phyloP scores from a whole-genome alignment of 2,329 filamentous ascomycete genomes.

The Colletotrichum theobromicola region DNA sequence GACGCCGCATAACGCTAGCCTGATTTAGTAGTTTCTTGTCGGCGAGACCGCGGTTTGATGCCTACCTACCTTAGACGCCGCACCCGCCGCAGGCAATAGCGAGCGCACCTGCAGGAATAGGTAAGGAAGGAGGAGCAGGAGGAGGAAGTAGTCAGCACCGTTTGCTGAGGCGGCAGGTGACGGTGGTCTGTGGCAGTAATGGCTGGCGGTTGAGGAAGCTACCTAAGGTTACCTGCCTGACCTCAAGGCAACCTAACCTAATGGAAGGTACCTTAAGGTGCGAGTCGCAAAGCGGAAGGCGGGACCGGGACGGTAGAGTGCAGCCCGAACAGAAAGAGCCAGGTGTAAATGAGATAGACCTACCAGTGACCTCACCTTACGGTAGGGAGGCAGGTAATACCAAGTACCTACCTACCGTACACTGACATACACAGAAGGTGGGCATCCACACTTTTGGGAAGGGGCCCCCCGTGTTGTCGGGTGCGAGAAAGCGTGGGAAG shows the following conservation, averaged over 20 bases:
- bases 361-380: too few relatives aligned
- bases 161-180: background rate
- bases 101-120: background rate
- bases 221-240: too few relatives aligned
- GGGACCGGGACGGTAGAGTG: background rate
- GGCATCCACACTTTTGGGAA: background rate
- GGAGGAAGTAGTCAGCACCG: background rate
- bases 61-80: background rate
- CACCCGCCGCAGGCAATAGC: background rate
- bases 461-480: conserved; percentile 5
- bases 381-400: background rate
- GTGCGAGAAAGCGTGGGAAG: background rate
- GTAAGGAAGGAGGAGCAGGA: background rate
- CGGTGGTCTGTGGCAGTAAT: background rate
- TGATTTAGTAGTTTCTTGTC: background rate
- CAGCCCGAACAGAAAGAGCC: background rate
- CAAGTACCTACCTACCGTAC: too few relatives aligned
- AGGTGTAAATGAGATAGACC: background rate
- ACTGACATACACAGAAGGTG: too few relatives aligned
- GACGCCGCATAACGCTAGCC: background rate
- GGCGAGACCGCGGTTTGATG: background rate
- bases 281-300: background rate
- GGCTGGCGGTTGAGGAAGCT: background rate
- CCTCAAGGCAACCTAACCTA: too few relatives aligned
- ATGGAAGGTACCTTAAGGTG: background rate